Evolutionary conservation across 495 filamentous ascomycete genomes (phyloP), one percentile per base, ranked within the genome.

Genomic region (Annulohypoxylon stygium): DNA sequence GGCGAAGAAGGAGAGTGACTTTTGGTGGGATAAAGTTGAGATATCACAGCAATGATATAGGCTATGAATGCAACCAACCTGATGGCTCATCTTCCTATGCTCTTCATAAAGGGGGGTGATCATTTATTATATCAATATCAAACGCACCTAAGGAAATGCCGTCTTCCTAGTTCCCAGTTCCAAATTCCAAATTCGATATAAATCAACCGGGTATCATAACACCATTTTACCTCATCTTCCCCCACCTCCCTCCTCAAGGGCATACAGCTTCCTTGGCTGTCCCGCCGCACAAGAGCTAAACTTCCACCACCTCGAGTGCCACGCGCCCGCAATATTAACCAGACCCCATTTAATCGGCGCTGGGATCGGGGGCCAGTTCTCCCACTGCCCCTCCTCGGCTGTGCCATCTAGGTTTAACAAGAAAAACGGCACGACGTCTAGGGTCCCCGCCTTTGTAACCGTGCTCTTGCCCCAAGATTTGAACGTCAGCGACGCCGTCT

Each of bases 351-450:
- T 79, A 54, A 86, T 77, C 2, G 83, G 83, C 12, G 80, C 79
- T 18, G 84, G 84, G 70, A 86, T 86, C 2, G 84, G 84, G 2
- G 83, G 84, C 84, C 84, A 86, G 65, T 82, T 79, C 12, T 75
- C 78, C 86, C 87, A 88, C 61, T 80, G 64, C 33, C 87, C 87
- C 41, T 85, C 86, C 81, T 89, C 87, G 60, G 77, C 82, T 14
- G 83, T 84, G 43, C 80, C 77, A 74, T 89, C 87, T 18, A 88
- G 78, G 67, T 89, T 88, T 55, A 88, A 78, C 63, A 88, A 78
- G 79, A 89, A 87, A 75, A 89, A 86, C 0, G 86, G 87, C 26
- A 89, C 82, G 5, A 84, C 84, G 67, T 87, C 85, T 9, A 80
- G 78, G 2, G 81, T 69, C 54, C 85, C 85, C 0, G 85, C 84